Conservation (phyloP, 768 basidiomycete species). For the Crassisporium funariophilum region DNA sequence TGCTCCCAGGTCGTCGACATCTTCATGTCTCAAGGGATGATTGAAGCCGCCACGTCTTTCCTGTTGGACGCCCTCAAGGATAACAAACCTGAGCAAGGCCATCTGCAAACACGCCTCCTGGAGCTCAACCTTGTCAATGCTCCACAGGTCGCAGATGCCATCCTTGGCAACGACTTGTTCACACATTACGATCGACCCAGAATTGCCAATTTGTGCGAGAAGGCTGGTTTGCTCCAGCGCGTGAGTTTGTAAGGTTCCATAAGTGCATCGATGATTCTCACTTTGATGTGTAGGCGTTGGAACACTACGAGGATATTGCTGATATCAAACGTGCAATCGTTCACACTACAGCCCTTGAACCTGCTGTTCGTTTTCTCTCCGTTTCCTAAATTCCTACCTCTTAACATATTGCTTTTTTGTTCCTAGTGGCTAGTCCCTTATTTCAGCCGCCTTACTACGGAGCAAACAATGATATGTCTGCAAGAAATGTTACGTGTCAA, state of each 20-base stretch:
- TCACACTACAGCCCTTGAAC: slow-evolving; percentile 80
- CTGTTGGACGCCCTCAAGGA: slow-evolving; percentile 97
- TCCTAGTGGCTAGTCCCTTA: slow-evolving; percentile 92
- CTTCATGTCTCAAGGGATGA: slow-evolving; percentile 99
- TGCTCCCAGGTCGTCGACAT: slow-evolving; percentile 84
- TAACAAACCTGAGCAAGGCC: slow-evolving; percentile 96
- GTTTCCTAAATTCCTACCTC: slow-evolving; percentile 2
- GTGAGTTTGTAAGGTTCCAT: slow-evolving; percentile 46
- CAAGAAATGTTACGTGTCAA: slow-evolving; percentile 97
- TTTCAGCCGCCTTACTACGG: slow-evolving; percentile 95
- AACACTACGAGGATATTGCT: slow-evolving; percentile 97
- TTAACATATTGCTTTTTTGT: slow-evolving; percentile 7
- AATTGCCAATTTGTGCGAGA: slow-evolving; percentile 98
- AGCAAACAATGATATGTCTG: slow-evolving; percentile 94
- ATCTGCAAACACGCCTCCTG: slow-evolving; percentile 91
- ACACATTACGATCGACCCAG: slow-evolving; percentile 93
- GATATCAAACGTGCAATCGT: slow-evolving; percentile 99
- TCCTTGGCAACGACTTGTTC: slow-evolving; percentile 99
- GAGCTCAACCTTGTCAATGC: slow-evolving; percentile 99
- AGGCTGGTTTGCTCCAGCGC: slow-evolving; percentile 92
- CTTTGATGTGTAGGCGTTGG: slow-evolving; percentile 72
- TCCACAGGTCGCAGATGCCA: slow-evolving; percentile 98
- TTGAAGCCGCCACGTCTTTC: slow-evolving; percentile 98
- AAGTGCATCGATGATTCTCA: slow-evolving; percentile 5
- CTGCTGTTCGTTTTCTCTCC: slow-evolving; percentile 60